These are phyloP conservation scores for Lasiosphaeria hispida DNA, from an alignment of 495 filamentous ascomycete genomes.

Conservation along the genomic window DNA sequence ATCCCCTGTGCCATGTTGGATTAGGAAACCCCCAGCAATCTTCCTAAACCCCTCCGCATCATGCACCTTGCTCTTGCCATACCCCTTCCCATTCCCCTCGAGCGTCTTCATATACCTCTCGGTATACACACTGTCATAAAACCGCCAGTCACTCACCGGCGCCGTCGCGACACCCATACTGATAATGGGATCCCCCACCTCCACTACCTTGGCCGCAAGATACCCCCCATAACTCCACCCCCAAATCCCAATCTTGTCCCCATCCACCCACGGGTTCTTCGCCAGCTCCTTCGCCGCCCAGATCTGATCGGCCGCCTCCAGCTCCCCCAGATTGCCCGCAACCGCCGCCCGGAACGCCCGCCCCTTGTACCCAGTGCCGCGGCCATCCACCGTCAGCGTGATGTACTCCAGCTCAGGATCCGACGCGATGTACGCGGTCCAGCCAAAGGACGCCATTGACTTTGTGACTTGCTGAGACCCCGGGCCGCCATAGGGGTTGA, in stretches of 20 bases:
- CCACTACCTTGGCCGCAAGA: slow-evolving; percentile 54
- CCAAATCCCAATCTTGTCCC: slow-evolving; percentile 52
- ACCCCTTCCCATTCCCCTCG: slow-evolving; percentile 46
- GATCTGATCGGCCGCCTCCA: slow-evolving; percentile 57
- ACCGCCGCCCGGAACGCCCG: slow-evolving; percentile 50
- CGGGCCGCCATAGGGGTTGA: slow-evolving; percentile 57
- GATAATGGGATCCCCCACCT: slow-evolving; percentile 50
- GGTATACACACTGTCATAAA: slow-evolving; percentile 64
- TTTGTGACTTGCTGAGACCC: slow-evolving; percentile 51
- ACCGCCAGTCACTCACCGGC: slow-evolving; percentile 58
- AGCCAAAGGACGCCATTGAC: slow-evolving; percentile 41
- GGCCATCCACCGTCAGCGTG: slow-evolving; percentile 54
- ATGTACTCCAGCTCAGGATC: slow-evolving; percentile 59
- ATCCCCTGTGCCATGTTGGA: slow-evolving; percentile 58
- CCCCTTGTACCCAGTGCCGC: slow-evolving; percentile 55
- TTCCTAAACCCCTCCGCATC: slow-evolving; percentile 50
- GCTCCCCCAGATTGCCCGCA: slow-evolving; percentile 47
- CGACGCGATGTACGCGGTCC: slow-evolving; percentile 53
- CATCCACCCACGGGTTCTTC: slow-evolving; percentile 47
- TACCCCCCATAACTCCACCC: slow-evolving; percentile 63
- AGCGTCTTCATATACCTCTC: slow-evolving; percentile 63
- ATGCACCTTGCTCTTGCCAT: slow-evolving; percentile 45
- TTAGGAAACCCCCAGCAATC: slow-evolving; percentile 48
- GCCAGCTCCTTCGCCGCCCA: slow-evolving; percentile 50
- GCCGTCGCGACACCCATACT: slow-evolving; percentile 53